These are phyloP conservation scores for Chaetomium tenue DNA, from an alignment of 495 filamentous ascomycete genomes.

Conservation along the genomic window DNA sequence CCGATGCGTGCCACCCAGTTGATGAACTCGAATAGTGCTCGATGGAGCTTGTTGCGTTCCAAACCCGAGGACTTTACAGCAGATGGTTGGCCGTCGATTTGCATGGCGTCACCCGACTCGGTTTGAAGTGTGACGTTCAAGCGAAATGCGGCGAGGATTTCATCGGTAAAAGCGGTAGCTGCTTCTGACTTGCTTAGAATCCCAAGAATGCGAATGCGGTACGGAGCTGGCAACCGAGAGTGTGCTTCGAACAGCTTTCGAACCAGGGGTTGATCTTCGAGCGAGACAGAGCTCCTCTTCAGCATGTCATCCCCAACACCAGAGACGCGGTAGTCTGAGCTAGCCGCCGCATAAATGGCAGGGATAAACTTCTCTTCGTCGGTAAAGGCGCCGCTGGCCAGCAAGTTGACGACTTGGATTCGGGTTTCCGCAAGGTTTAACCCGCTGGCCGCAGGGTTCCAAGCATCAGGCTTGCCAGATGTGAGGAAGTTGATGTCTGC, in stretches of 20 bases:
- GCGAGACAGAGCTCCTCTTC: constrained; percentile 66
- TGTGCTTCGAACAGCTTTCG: constrained; percentile 67
- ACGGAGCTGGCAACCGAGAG: constrained; percentile 63
- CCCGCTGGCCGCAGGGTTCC: constrained; percentile 62
- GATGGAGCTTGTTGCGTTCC: constrained; percentile 55
- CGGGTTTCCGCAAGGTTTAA: constrained; percentile 68
- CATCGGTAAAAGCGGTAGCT: constrained; percentile 59
- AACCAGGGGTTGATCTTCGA: constrained; percentile 68
- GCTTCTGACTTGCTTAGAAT: constrained; percentile 74
- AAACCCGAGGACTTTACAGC: constrained; percentile 24
- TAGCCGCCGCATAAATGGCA: constrained; percentile 75
- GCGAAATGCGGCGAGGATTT: constrained; percentile 49
- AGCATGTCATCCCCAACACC: constrained; percentile 79
- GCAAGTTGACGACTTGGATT: constrained; percentile 62
- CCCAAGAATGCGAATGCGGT: constrained; percentile 71
- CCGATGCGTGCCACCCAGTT: constrained; percentile 83
- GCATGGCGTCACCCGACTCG: constrained; percentile 28
- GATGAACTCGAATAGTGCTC: constrained; percentile 83
- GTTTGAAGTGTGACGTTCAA: constrained; percentile 21
- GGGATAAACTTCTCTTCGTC: constrained; percentile 80
- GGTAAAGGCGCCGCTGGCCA: constrained; percentile 79
- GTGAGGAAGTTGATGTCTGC: constrained; percentile 74
- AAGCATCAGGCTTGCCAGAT: constrained; percentile 65
- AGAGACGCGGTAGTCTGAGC: constrained; percentile 76
- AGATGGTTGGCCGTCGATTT: constrained; percentile 37